Percentiles rank a stretch among this genome's conserved stretches.
These are phyloP conservation scores for Metschnikowia santaceciliae DNA, from an alignment of 805 yeast species.

Conservation along the genomic window DNA sequence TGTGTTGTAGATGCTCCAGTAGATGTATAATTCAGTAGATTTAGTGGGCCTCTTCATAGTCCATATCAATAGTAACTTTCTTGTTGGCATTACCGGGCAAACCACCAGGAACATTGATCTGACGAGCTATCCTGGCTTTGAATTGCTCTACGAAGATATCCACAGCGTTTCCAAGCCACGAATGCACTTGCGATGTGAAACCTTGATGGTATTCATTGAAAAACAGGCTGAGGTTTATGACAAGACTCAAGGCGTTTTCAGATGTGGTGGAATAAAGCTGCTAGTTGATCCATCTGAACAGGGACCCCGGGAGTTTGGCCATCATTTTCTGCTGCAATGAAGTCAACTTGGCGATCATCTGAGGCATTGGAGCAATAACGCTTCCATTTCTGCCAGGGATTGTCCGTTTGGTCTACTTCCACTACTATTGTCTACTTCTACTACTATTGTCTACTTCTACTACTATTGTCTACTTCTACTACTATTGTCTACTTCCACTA, in stretches of 20 bases:
- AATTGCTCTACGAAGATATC: slow-evolving; percentile 77
- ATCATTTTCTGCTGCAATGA: slow-evolving; percentile 94
- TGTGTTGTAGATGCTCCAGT: too few species aligned
- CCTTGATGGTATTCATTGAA: slow-evolving; percentile 96
- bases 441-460: too few species aligned
- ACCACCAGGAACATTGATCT: slow-evolving; percentile 95
- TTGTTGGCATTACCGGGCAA: slow-evolving; percentile 69
- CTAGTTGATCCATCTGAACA: slow-evolving; percentile 98
- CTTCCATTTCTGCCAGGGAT: too few species aligned
- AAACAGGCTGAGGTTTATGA: slow-evolving; percentile 69
- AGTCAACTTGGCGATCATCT: slow-evolving; percentile 50
- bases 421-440: too few species aligned
- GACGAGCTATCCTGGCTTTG: slow-evolving; percentile 52
- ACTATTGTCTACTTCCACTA: too few species aligned
- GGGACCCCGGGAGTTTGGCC: slow-evolving; percentile 88
- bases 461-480: too few species aligned
- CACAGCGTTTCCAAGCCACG: slow-evolving; percentile 99
- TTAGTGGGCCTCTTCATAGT: slow-evolving; percentile 93
- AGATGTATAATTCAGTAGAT: too few species aligned
- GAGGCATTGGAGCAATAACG: slow-evolving; percentile 13
- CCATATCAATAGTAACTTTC: slow-evolving; percentile 88
- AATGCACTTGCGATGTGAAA: slow-evolving; percentile 87
- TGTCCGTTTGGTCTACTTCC: too few species aligned
- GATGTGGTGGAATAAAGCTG: slow-evolving; percentile 89
- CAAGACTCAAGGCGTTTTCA: slow-evolving; percentile 65